Conservation (phyloP, 306 rosid genomes). For the Trichosanthes cucumerina region DNA sequence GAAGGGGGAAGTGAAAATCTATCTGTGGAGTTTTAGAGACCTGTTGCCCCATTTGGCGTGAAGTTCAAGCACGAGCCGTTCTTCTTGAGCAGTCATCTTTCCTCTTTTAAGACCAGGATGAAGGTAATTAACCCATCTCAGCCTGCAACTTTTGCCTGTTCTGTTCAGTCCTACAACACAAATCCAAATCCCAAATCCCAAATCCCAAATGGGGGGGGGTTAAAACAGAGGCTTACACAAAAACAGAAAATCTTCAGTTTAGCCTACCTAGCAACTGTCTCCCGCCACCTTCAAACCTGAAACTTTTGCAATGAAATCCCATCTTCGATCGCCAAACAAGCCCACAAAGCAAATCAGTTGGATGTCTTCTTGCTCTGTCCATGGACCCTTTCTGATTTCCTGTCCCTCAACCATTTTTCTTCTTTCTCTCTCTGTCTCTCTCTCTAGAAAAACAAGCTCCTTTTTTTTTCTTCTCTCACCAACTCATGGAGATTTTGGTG, state of each 20-base stretch:
- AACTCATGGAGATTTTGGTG: constrained; percentile 4
- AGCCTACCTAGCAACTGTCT: constrained; percentile 34
- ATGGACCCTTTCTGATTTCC: constrained; percentile 66
- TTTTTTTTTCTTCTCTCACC: background rate
- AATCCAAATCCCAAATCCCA: constrained; percentile 22
- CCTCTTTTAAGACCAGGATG: constrained; percentile 96
- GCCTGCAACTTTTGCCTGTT: constrained; percentile 95
- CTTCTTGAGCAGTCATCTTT: constrained; percentile 84
- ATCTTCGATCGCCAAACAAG: constrained; percentile 83
- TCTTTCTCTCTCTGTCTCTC: background rate
- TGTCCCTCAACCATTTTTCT: constrained; percentile 28
- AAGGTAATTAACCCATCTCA: constrained; percentile 92
- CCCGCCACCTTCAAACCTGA: constrained; percentile 99
- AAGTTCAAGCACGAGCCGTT: constrained; percentile 75
- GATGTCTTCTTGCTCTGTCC: constrained; percentile 91
- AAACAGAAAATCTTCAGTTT: constrained; percentile 27
- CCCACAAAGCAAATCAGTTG: constrained; percentile 73
- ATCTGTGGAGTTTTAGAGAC: constrained; percentile 17
- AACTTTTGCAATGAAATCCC: constrained; percentile 89
- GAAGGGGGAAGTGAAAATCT: background rate
- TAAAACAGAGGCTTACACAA: constrained; percentile 32
- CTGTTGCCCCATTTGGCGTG: constrained; percentile 96
- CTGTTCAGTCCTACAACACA: constrained; percentile 73
- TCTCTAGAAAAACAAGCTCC: background rate
- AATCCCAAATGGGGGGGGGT: constrained; percentile 9